Evolutionary conservation across 164 flowering plant species (phyloP).

Genomic region (Stephania japonica): DNA sequence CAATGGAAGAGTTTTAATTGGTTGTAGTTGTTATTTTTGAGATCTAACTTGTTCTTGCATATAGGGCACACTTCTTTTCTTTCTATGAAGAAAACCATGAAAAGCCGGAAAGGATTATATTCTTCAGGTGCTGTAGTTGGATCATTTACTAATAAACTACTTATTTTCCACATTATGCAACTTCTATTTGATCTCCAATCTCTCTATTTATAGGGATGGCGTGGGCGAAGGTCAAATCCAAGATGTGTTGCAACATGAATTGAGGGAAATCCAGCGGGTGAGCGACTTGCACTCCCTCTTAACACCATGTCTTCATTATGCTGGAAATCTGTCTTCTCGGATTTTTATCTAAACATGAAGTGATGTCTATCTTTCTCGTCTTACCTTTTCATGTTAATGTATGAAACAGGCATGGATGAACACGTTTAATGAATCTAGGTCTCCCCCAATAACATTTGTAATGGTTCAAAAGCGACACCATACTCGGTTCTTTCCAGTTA

Average conservation of each 20-base stretch:
- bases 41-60: neutral
- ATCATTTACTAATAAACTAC: neutral
- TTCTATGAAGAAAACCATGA: conserved; percentile 75
- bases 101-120: conserved; percentile 86
- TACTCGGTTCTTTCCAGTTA: conserved; percentile 21
- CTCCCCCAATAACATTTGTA: conserved; percentile 53
- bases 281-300: neutral
- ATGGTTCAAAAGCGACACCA: conserved; percentile 35
- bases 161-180: neutral
- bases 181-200: neutral
- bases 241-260: conserved; percentile 34
- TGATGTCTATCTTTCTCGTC: neutral
- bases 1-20: too few species aligned
- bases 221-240: conserved; percentile 45
- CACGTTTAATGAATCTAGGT: neutral
- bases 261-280: conserved; percentile 40
- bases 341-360: neutral
- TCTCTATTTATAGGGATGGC: conserved; percentile 35
- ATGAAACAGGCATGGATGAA: conserved; percentile 17
- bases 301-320: neutral
- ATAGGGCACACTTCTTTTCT: conserved; percentile 81
- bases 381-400: neutral
- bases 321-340: neutral
- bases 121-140: conserved; percentile 50
- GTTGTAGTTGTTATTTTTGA: neutral